Base-by-base conservation (phyloP, 805 yeast genomes). In the Pichia gijzeniarum region DNA sequence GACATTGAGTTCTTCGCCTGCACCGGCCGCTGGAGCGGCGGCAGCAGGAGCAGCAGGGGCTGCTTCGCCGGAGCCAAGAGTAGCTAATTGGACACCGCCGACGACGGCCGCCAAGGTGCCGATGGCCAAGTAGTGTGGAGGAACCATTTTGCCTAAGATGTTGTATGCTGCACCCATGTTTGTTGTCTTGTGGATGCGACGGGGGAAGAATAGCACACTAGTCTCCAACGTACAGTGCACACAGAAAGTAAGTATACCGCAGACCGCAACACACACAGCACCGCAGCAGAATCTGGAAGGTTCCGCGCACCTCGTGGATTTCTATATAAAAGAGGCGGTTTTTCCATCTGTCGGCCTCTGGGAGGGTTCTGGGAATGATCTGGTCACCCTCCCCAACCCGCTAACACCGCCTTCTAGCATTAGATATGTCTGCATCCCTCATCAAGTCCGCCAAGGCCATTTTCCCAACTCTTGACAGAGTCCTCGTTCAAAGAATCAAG, bases 381-480 rank as follows among this genome's bases (percentile, higher is more conserved):
- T n/a, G n/a, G n/a, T n/a, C n/a, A n/a, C n/a, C n/a, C n/a, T n/a
- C 28, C 10, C 28, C 28, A 25, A 25, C 28, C 28, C 28, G 28
- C 28, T 10, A 25, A 25, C 28, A n/a, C 28, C 10, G 10, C 28
- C 28, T 10, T 25, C 10, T 10, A 10, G 6, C 28, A 25, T 10
- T 10, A 6, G 27, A 16, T 27, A 36, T 38, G 41, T 43, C 40
- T 28, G 28, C 28, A 6, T 31, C 89, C 41, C 63, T 85, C 54
- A 70, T 85, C 64, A 88, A 86, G 68, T 80, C 86, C 55, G 93
- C 87, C 59, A 84, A 88, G 71, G 77, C 88, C 48, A 83, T 93
- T 63, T 82, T 83, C 55, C 99, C 99, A 53, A 80, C 95, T 57
- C 76, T 93, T 57, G 98, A 93, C 81, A 85, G 99, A 72, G 91